phyloP scores from a whole-genome alignment of 331 rosid species.

The Prunus yedoensis region DNA sequence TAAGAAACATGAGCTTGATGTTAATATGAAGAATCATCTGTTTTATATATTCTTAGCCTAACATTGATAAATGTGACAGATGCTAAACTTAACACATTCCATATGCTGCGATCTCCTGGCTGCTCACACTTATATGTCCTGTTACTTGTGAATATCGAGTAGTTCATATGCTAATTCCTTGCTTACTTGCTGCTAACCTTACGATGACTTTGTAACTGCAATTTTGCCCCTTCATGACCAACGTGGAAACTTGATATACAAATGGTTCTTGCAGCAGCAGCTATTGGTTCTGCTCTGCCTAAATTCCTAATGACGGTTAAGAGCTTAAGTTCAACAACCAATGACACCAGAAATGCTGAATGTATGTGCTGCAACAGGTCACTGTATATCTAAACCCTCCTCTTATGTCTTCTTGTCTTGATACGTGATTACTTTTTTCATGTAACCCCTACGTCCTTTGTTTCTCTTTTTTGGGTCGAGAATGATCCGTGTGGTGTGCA shows the following conservation, averaged over 20 bases:
- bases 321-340: no score
- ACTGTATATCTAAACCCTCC: not conserved
- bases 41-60: not conserved
- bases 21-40: not conserved
- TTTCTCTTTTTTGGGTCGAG: no score
- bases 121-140: not conserved
- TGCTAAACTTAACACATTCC: no score
- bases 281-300: not conserved
- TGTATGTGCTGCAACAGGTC: not conserved
- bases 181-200: not conserved
- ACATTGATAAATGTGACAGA: not conserved
- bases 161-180: not conserved
- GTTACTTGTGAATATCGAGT: not conserved
- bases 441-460: no score
- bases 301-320: no score
- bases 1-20: constrained; percentile 11
- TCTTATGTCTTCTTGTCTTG: not conserved
- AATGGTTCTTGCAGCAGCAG: not conserved
- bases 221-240: not conserved
- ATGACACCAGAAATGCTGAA: not conserved
- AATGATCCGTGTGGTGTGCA: no score
- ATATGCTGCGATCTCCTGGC: not conserved
- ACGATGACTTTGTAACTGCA: not conserved
- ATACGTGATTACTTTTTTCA: no score
- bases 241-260: not conserved